phyloP scores from a whole-genome alignment of 2,329 filamentous ascomycete genomes.

The Aureobasidium musti region DNA sequence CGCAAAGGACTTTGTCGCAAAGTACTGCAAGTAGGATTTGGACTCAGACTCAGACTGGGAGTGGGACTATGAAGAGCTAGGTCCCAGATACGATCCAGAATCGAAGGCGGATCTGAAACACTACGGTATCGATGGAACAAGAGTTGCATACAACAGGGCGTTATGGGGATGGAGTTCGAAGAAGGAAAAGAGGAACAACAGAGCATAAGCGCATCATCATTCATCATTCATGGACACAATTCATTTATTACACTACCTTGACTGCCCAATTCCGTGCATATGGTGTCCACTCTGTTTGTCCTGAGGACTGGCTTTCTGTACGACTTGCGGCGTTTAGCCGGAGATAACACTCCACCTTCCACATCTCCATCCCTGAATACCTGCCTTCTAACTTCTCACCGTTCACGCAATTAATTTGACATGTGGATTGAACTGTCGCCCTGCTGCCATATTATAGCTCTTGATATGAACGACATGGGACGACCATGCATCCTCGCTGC shows the following conservation, averaged over 20 bases:
- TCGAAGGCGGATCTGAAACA: background rate
- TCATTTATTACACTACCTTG: background rate
- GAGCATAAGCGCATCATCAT: slow-evolving; percentile 5
- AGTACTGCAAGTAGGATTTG: slow-evolving; percentile 52
- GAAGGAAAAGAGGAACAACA: slow-evolving; percentile 1
- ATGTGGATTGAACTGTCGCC: no score
- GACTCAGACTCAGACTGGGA: background rate
- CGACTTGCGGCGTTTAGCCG: background rate
- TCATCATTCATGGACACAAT: background rate
- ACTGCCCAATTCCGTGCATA: no score
- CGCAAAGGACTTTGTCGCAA: slow-evolving; percentile 70
- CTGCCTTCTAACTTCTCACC: no score
- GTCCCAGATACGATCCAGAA: background rate
- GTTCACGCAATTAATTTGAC: no score
- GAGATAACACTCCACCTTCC: background rate
- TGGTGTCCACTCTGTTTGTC: no score
- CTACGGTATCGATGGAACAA: background rate
- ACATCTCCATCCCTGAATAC: background rate
- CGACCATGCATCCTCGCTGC: background rate
- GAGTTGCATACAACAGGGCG: background rate
- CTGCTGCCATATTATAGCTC: no score
- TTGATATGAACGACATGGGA: no score
- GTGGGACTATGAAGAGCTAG: background rate
- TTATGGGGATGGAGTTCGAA: background rate
- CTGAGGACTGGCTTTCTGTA: no score